Conservation (phyloP, 257 asterid species). For the Plantago major region DNA sequence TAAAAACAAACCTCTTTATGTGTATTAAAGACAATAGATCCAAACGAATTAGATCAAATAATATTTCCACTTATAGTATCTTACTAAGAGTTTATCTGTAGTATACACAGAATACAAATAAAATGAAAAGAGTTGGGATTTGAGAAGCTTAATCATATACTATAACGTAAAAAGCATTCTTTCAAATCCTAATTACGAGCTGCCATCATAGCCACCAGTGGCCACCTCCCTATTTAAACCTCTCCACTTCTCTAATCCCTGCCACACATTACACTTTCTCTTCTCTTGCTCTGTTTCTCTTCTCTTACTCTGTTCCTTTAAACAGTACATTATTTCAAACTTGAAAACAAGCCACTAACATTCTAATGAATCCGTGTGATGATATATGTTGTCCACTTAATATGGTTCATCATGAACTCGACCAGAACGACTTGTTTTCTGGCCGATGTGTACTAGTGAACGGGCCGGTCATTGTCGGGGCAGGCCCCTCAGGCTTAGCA, state of each 20-base stretch:
- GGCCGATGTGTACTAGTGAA: slow-evolving; percentile 77
- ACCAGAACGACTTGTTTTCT: slow-evolving; percentile 45
- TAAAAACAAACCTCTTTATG: no score
- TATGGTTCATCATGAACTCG: slow-evolving; percentile 26
- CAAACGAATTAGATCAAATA: neutral
- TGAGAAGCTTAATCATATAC: slow-evolving; percentile 25
- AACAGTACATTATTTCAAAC: neutral
- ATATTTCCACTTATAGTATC: slow-evolving; percentile 4
- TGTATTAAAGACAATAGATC: neutral
- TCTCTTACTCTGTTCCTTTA: slow-evolving; percentile 5
- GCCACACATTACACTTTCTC: slow-evolving; percentile 48
- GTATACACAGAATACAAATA: no score
- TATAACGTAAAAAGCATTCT: slow-evolving; percentile 37
- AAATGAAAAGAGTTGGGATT: neutral
- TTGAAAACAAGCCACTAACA: neutral
- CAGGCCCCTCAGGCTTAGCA: slow-evolving; percentile 90
- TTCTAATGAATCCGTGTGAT: slow-evolving; percentile 36
- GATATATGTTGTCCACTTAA: slow-evolving; percentile 31
- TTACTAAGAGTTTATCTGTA: neutral
- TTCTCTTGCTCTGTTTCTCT: slow-evolving; percentile 24
- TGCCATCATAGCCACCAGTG: slow-evolving; percentile 29
- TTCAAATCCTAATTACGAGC: slow-evolving; percentile 39
- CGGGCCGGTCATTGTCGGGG: slow-evolving; percentile 88
- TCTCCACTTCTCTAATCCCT: slow-evolving; percentile 49
- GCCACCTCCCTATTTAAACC: slow-evolving; percentile 59